Evolutionary conservation across 2,329 filamentous ascomycete species (phyloP).

Genomic region (Diplodia scrobiculata): DNA sequence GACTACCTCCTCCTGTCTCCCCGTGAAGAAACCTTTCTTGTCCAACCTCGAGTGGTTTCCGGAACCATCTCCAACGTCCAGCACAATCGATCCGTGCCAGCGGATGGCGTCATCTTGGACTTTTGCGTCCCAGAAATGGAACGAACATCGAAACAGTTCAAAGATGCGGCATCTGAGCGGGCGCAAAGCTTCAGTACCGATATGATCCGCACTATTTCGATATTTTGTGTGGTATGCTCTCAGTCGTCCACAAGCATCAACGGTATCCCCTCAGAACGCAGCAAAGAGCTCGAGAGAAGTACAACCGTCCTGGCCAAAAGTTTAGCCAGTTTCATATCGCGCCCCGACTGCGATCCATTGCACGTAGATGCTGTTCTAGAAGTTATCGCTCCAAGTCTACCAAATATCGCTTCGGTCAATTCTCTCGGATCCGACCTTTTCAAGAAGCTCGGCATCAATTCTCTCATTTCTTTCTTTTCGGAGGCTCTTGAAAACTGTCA

Average conservation of each 20-base stretch:
- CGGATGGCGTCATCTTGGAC: conserved; percentile 45
- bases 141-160: conserved; percentile 50
- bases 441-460: conserved; percentile 39
- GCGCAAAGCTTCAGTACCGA: conserved; percentile 53
- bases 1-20: conserved; percentile 53
- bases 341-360: conserved; percentile 46
- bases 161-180: conserved; percentile 46
- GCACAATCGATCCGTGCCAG: conserved; percentile 3
- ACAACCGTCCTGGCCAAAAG: conserved; percentile 36
- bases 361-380: conserved; percentile 50
- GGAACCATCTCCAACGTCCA: not conserved
- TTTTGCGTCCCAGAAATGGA: conserved; percentile 52
- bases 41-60: not conserved
- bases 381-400: conserved; percentile 40
- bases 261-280: conserved; percentile 30
- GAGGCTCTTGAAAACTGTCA: conserved; percentile 38
- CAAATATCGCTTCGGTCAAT: conserved; percentile 34
- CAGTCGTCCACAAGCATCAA: conserved; percentile 32
- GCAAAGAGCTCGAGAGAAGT: conserved; percentile 35
- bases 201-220: conserved; percentile 54
- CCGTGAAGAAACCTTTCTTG: not conserved
- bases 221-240: conserved; percentile 51
- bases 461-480: conserved; percentile 40
- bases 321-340: conserved; percentile 43
- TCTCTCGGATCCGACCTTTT: conserved; percentile 34